phyloP scores from a whole-genome alignment of 2,329 filamentous ascomycete species.

The Endoconidiophora laricicola region DNA sequence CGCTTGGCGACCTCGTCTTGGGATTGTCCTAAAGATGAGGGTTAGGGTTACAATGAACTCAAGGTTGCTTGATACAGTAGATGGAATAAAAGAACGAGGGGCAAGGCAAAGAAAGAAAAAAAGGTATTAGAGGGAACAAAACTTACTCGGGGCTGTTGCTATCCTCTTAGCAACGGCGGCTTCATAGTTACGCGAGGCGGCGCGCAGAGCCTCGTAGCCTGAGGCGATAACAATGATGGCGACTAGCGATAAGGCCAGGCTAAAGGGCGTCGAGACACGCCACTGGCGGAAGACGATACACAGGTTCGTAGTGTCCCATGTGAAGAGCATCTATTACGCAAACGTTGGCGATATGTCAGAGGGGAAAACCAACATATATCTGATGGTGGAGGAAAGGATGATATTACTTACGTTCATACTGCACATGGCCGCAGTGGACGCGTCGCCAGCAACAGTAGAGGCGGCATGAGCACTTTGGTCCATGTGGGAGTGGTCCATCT shows the following conservation, averaged over 20 bases:
- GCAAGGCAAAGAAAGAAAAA: neutral
- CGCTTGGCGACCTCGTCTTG: conserved; percentile 44
- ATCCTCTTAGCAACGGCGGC: conserved; percentile 29
- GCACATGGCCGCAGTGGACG: conserved; percentile 49
- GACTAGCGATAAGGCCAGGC: conserved; percentile 67
- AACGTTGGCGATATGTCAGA: neutral
- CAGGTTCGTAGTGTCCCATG: conserved; percentile 82
- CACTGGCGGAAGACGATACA: conserved; percentile 92
- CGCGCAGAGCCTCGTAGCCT: conserved; percentile 83
- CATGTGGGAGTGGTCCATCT: conserved; percentile 29
- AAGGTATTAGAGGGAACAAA: neutral
- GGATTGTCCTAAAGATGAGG: conserved; percentile 50
- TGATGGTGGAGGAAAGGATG: neutral
- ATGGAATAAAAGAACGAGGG: neutral
- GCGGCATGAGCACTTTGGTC: conserved; percentile 28
- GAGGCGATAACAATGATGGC: conserved; percentile 69
- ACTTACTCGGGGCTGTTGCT: conserved; percentile 40
- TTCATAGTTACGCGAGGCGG: conserved; percentile 64
- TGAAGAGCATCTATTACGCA: conserved; percentile 74
- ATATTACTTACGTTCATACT: conserved; percentile 64
- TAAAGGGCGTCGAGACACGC: conserved; percentile 60
- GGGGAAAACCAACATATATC: neutral
- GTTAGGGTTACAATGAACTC: neutral
- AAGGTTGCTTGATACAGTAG: neutral
- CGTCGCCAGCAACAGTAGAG: conserved; percentile 27